phyloP scores from a whole-genome alignment of 2,329 filamentous ascomycete species.

The Clarireedia paspali region DNA sequence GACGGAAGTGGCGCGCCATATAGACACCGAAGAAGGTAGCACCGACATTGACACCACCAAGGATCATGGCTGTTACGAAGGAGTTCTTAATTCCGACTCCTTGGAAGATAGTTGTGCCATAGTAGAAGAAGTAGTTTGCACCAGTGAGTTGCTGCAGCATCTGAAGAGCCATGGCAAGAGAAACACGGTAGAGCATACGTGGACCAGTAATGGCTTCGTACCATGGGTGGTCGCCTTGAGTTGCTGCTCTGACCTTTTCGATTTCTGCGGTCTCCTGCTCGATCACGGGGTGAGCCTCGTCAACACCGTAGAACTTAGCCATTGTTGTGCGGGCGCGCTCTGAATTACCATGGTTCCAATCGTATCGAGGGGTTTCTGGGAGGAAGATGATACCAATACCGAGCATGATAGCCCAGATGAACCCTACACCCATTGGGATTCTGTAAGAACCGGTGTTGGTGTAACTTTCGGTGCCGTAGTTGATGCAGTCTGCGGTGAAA shows the following conservation, averaged over 20 bases:
- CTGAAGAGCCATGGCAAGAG: conserved; percentile 56
- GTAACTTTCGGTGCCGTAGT: conserved; percentile 37
- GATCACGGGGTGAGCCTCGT: conserved; percentile 39
- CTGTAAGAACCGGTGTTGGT: conserved; percentile 46
- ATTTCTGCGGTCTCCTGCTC: conserved; percentile 45
- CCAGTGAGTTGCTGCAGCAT: conserved; percentile 63
- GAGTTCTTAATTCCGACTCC: conserved; percentile 55
- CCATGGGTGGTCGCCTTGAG: conserved; percentile 51
- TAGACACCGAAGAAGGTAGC: conserved; percentile 49
- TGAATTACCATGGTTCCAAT: conserved; percentile 40
- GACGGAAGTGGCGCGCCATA: conserved; percentile 59
- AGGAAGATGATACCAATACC: conserved; percentile 45
- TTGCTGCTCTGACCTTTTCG: conserved; percentile 32
- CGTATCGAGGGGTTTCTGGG: conserved; percentile 51
- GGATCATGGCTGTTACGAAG: conserved; percentile 60
- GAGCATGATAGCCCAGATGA: conserved; percentile 44
- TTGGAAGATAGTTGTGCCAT: conserved; percentile 59
- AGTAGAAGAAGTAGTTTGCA: conserved; percentile 57
- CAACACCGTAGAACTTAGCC: conserved; percentile 43
- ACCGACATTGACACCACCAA: conserved; percentile 59
- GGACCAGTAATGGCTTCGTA: conserved; percentile 53
- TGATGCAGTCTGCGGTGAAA: conserved; percentile 47
- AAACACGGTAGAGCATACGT: conserved; percentile 55
- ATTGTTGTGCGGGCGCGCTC: conserved; percentile 43
- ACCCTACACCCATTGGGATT: conserved; percentile 51